Evolutionary conservation across 1,284 basidiomycete genomes (phyloP).

Genomic region (Tilletia indica): DNA sequence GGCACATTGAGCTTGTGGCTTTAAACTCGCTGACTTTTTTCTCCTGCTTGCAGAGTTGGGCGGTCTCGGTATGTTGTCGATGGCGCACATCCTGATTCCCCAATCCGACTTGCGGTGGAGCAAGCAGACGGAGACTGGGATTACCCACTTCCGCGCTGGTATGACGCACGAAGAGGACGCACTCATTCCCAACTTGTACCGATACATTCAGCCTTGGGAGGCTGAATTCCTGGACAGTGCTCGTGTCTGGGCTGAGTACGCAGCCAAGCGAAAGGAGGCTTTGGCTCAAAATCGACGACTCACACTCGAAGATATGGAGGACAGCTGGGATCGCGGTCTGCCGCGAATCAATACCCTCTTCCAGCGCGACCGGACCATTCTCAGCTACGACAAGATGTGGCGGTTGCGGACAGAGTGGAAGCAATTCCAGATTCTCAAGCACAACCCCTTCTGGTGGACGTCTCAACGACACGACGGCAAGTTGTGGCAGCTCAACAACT

Average conservation of each 20-base stretch:
- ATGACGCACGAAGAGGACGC: constrained; percentile 72
- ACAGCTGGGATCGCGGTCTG: constrained; percentile 97
- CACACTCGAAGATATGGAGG: constrained; percentile 94
- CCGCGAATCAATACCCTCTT: constrained; percentile 95
- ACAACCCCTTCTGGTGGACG: constrained; percentile 97
- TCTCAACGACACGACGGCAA: constrained; percentile 97
- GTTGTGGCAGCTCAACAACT: constrained; percentile 96
- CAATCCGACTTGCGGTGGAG: constrained; percentile 96
- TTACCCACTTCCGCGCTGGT: constrained; percentile 91
- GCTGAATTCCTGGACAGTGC: constrained; percentile 97
- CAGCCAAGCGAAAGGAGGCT: constrained; percentile 98
- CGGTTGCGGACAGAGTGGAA: constrained; percentile 84
- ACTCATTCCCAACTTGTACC: constrained; percentile 84
- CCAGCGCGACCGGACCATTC: constrained; percentile 94
- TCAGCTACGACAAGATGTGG: constrained; percentile 97
- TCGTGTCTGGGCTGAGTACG: constrained; percentile 98
- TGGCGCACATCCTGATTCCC: constrained; percentile 98
- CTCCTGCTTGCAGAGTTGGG: constrained; percentile 60
- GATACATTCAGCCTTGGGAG: constrained; percentile 98
- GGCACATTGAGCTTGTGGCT: background rate
- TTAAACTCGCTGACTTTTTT: background rate
- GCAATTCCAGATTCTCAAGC: constrained; percentile 87
- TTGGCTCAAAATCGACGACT: constrained; percentile 95
- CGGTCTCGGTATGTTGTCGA: constrained; percentile 97
- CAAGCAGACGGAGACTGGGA: constrained; percentile 89